These are phyloP conservation scores for Vigna nakashimae DNA, from an alignment of 306 rosid species.

Conservation along the genomic window DNA sequence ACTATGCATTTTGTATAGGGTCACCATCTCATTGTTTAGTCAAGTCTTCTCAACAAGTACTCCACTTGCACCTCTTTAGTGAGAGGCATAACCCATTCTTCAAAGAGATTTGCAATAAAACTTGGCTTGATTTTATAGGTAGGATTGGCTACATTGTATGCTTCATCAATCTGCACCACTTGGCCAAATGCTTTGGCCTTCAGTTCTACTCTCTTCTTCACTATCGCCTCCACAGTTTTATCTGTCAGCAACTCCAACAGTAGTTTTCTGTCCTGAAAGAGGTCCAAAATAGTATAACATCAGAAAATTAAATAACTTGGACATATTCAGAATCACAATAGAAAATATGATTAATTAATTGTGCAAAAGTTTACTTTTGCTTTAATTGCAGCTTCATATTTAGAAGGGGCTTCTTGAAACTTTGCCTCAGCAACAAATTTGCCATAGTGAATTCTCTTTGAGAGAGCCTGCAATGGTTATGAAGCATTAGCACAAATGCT, in stretches of 20 bases:
- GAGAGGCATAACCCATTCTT: constrained; percentile 64
- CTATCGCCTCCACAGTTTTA: constrained; percentile 53
- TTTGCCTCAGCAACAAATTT: constrained; percentile 75
- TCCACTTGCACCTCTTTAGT: constrained; percentile 69
- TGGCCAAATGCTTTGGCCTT: constrained; percentile 54
- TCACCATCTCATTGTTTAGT: constrained; percentile 8
- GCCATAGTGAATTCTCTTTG: constrained; percentile 71
- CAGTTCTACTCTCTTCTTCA: constrained; percentile 58
- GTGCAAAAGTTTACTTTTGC: constrained; percentile 44
- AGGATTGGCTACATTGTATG: constrained; percentile 36
- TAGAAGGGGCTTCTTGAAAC: constrained; percentile 49
- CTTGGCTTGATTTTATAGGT: constrained; percentile 58
- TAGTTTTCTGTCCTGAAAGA: constrained; percentile 49
- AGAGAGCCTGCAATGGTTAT: constrained; percentile 52
- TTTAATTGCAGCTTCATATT: constrained; percentile 57
- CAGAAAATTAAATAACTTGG: constrained; percentile 20
- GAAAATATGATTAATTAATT: not conserved
- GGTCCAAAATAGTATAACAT: not conserved
- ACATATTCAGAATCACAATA: not conserved
- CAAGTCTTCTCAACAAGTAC: constrained; percentile 60
- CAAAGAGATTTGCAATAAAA: constrained; percentile 55
- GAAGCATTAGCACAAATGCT: constrained; percentile 16
- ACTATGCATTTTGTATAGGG: too few relatives aligned
- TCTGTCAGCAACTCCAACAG: constrained; percentile 56
- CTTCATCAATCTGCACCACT: constrained; percentile 40